Evolutionary conservation across 306 rosid species (phyloP).

Genomic region (Luffa aegyptiaca): DNA sequence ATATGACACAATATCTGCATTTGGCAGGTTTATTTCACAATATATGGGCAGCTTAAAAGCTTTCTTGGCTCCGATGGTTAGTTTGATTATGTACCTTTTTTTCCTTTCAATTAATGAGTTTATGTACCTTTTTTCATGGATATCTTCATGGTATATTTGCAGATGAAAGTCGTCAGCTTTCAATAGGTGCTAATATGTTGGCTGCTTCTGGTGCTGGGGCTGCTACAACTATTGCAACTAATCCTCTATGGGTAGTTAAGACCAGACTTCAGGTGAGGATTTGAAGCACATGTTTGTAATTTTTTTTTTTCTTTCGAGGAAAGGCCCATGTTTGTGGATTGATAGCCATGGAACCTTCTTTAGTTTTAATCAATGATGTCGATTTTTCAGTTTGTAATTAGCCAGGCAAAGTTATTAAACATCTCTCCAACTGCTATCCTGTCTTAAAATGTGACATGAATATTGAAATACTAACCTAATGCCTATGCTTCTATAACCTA

Average conservation of each 20-base stretch:
- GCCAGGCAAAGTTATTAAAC: background rate
- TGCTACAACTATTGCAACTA: conserved; percentile 66
- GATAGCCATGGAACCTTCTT: background rate
- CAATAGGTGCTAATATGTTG: conserved; percentile 68
- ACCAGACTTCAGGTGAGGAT: conserved; percentile 73
- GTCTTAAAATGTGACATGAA: background rate
- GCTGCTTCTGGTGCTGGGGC: conserved; percentile 96
- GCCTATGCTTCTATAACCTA: background rate
- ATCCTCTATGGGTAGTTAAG: conserved; percentile 96
- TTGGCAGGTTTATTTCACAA: conserved; percentile 62
- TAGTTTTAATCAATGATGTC: background rate
- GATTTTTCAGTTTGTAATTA: background rate
- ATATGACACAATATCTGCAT: background rate
- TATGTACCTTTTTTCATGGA: background rate
- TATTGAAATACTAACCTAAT: background rate
- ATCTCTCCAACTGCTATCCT: background rate
- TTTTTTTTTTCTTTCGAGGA: background rate
- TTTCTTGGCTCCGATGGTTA: conserved; percentile 47
- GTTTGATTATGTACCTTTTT: conserved; percentile 19
- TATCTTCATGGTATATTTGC: conserved; percentile 15
- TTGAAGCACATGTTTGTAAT: background rate
- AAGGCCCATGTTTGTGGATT: background rate
- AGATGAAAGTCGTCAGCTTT: conserved; percentile 59
- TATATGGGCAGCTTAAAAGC: conserved; percentile 61
- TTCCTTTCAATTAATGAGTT: background rate